A percentile compares a stretch with the other conserved stretches of the same genome.
These are phyloP conservation scores for Zymoseptoria tritici DNA, from an alignment of 2,329 filamentous ascomycete genomes.

Conservation along the genomic window DNA sequence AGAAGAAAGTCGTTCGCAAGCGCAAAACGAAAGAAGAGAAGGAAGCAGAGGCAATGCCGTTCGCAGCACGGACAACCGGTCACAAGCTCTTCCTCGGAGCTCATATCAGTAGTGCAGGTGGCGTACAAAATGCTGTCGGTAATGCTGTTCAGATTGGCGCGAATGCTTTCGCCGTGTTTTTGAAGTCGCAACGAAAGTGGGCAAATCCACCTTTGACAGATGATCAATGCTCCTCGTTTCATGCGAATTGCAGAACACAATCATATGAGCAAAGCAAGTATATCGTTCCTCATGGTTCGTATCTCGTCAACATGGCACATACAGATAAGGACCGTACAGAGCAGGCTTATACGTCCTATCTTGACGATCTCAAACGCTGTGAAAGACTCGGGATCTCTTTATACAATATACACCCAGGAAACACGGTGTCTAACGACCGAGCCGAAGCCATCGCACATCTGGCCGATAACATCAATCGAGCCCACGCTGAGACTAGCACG, in stretches of 20 bases:
- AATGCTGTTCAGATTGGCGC: constrained; percentile 47
- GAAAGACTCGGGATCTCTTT: constrained; percentile 76
- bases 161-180: constrained; percentile 88
- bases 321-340: constrained; percentile 69
- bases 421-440: constrained; percentile 54
- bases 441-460: constrained; percentile 69
- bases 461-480: constrained; percentile 71
- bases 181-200: constrained; percentile 97
- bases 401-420: constrained; percentile 98
- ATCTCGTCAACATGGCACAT: constrained; percentile 92
- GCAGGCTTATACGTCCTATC: constrained; percentile 77
- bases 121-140: constrained; percentile 78
- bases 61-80: constrained; percentile 62
- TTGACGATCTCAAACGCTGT: constrained; percentile 82
- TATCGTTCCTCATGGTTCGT: constrained; percentile 87
- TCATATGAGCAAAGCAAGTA: constrained; percentile 64
- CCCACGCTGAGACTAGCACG: constrained; percentile 62
- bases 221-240: constrained; percentile 63
- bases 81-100: constrained; percentile 83
- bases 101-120: constrained; percentile 84
- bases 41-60: constrained; percentile 50
- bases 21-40: constrained; percentile 53
- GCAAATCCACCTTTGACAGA: constrained; percentile 67
- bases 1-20: constrained; percentile 33
- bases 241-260: constrained; percentile 58